Conservation (phyloP, 495 filamentous ascomycete species). For the Cercophora sp. region DNA sequence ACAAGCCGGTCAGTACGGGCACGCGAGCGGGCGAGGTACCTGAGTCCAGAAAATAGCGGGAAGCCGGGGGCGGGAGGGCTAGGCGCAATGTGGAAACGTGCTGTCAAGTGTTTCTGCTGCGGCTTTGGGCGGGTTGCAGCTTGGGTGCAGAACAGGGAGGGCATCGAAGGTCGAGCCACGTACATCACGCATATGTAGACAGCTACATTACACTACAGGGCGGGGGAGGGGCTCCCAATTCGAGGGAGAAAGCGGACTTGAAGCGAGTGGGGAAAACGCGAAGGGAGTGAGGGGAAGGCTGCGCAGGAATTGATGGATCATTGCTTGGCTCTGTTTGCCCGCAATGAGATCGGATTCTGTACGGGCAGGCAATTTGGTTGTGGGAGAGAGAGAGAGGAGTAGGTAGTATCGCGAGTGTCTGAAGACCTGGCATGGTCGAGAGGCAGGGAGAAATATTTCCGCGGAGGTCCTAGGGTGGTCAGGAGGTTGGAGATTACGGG, state of each 20-base stretch:
- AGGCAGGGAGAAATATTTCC: not conserved
- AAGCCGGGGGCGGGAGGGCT: conserved; percentile 7
- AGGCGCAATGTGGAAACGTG: conserved; percentile 6
- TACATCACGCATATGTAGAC: conserved; percentile 2
- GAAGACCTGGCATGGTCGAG: not conserved
- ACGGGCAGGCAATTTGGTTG: not conserved
- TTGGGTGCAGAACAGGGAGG: not conserved
- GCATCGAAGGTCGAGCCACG: not conserved
- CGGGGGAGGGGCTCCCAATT: not conserved
- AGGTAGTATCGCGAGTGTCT: not conserved
- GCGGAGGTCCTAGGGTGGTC: too few species aligned
- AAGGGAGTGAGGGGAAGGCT: not conserved
- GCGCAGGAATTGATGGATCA: too few species aligned
- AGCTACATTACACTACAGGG: not conserved
- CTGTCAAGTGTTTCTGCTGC: conserved; percentile 1
- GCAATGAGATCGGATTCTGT: too few species aligned
- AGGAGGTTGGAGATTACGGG: too few species aligned
- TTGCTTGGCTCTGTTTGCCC: too few species aligned
- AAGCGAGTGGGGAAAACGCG: not conserved
- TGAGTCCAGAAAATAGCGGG: not conserved
- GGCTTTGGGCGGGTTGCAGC: not conserved
- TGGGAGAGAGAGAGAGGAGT: not conserved
- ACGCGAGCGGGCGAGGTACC: not conserved
- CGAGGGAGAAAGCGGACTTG: not conserved
- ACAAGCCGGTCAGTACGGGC: too few species aligned